Evolutionary conservation across 257 asterid species (phyloP).

Genomic region (Knoxia roxburghii): DNA sequence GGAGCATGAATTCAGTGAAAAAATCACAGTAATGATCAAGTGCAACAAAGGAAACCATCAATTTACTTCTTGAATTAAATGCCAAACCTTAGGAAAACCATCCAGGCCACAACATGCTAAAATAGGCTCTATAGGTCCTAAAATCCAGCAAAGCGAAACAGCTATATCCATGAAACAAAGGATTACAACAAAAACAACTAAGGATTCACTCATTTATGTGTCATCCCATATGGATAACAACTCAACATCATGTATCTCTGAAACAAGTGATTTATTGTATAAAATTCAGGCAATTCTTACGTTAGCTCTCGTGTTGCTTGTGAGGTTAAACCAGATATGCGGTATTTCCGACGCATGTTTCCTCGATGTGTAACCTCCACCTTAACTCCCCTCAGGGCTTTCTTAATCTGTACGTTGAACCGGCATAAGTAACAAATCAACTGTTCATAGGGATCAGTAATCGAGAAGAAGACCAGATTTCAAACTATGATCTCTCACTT

Average conservation of each 20-base stretch:
- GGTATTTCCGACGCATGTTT: conserved; percentile 88
- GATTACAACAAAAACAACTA: too few relatives aligned
- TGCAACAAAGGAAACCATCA: background rate
- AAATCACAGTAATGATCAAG: background rate
- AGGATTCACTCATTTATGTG: too few relatives aligned
- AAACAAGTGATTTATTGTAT: background rate
- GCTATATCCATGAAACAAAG: background rate
- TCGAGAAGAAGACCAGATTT: too few relatives aligned
- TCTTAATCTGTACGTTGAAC: conserved; percentile 57
- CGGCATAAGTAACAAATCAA: background rate
- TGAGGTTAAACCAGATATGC: conserved; percentile 86
- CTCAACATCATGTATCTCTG: too few relatives aligned
- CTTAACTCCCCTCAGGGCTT: conserved; percentile 91
- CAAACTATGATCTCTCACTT: too few relatives aligned
- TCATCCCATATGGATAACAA: too few relatives aligned
- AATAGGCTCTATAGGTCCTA: background rate
- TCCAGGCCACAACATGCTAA: background rate
- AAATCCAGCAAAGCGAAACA: too few relatives aligned
- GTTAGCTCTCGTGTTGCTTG: conserved; percentile 87
- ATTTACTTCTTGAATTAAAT: background rate
- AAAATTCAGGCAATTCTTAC: conserved; percentile 34
- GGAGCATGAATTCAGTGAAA: background rate
- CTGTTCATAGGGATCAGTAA: too few relatives aligned
- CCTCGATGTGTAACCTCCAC: conserved; percentile 98
- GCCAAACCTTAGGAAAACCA: background rate